A percentile compares a stretch with the other conserved stretches of the same genome.
Conservation (phyloP, 768 basidiomycete species). For the Tulasnella sp. region DNA sequence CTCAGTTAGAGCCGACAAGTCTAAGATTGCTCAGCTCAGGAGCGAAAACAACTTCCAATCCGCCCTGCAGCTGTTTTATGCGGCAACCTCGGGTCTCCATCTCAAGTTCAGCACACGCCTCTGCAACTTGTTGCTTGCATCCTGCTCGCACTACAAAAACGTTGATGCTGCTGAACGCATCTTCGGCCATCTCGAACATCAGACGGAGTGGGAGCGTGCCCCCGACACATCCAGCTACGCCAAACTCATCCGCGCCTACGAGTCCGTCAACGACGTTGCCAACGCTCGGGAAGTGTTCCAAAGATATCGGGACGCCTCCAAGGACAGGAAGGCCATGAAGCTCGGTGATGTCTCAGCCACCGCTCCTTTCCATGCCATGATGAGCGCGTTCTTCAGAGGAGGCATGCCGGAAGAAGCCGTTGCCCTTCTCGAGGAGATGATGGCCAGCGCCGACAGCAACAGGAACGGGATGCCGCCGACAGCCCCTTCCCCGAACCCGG, state of each 20-base stretch:
- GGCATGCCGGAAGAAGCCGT: constrained; percentile 67
- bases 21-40: constrained; percentile 40
- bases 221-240: constrained; percentile 50
- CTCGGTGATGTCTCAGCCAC: constrained; percentile 41
- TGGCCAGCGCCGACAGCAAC: constrained; percentile 49
- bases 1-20: constrained; percentile 43
- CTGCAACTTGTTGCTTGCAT: constrained; percentile 63
- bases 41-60: constrained; percentile 71
- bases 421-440: constrained; percentile 69
- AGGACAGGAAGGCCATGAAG: constrained; percentile 28
- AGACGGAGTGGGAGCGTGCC: constrained; percentile 38
- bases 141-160: constrained; percentile 60
- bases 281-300: constrained; percentile 64
- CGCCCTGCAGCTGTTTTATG: constrained; percentile 74
- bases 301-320: constrained; percentile 50
- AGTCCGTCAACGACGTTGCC: constrained; percentile 54
- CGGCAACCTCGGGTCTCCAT: constrained; percentile 50
- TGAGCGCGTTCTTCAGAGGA: constrained; percentile 69
- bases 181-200: constrained; percentile 62
- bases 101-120: constrained; percentile 43
- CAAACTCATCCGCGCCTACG: constrained; percentile 63
- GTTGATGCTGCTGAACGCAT: constrained; percentile 65
- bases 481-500: constrained; percentile 57
- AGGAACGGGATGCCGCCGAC: constrained; percentile 37
- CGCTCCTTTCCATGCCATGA: constrained; percentile 68